Evolutionary conservation across 352 stramenopile genomes (phyloP).

Genomic region (Phytophthora citrophthora): DNA sequence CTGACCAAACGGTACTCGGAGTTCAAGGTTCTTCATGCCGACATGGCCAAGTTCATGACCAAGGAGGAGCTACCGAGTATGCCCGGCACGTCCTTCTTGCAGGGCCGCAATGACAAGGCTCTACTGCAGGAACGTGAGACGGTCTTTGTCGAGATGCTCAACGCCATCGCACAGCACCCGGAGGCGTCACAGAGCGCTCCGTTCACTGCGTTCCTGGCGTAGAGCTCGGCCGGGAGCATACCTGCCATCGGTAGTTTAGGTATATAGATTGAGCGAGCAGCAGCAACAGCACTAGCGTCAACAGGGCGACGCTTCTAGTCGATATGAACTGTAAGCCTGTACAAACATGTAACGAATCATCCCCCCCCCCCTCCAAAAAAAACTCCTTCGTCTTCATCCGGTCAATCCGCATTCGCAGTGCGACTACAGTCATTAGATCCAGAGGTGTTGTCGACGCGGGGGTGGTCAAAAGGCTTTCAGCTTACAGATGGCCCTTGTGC

Average conservation of each 20-base stretch:
- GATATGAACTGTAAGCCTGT: slow-evolving; percentile 28
- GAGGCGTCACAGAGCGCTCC: slow-evolving; percentile 44
- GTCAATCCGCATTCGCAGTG: background rate
- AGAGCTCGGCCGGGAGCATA: slow-evolving; percentile 19
- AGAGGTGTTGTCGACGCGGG: background rate
- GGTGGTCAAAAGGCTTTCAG: background rate
- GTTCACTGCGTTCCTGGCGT: slow-evolving; percentile 59
- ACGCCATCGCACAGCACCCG: slow-evolving; percentile 62
- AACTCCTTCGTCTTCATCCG: slow-evolving; percentile 1
- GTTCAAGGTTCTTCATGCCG: slow-evolving; percentile 69
- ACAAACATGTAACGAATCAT: slow-evolving; percentile 29
- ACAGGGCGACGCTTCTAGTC: slow-evolving; percentile 15
- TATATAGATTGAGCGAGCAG: slow-evolving; percentile 9
- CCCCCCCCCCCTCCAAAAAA: slow-evolving; percentile 5
- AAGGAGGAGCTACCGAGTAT: slow-evolving; percentile 59
- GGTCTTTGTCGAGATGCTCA: slow-evolving; percentile 71
- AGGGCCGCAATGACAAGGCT: slow-evolving; percentile 56
- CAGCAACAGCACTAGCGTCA: background rate
- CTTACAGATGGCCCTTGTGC: slow-evolving; percentile 5
- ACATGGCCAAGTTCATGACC: slow-evolving; percentile 65
- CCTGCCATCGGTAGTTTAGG: slow-evolving; percentile 26
- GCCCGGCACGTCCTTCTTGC: slow-evolving; percentile 55
- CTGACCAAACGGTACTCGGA: slow-evolving; percentile 80
- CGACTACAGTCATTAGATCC: slow-evolving; percentile 5
- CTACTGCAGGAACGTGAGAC: slow-evolving; percentile 61